Evolutionary conservation across 352 stramenopile genomes (phyloP), one percentile per base, ranked within the genome.

Genomic region (Lagenidium giganteum): DNA sequence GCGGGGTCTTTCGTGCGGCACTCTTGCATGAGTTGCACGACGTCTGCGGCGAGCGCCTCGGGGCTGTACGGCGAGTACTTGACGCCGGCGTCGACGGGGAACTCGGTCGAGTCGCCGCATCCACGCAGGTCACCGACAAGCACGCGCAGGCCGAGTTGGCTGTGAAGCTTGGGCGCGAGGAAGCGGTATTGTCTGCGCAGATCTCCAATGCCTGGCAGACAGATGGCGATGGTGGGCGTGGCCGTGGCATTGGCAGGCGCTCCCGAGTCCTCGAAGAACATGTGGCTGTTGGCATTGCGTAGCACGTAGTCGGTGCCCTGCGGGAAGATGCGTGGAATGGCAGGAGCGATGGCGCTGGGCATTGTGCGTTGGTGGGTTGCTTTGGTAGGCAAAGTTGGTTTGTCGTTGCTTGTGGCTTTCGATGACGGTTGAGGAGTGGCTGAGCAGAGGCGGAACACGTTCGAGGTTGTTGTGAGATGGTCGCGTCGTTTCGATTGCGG

Each of bases 261-360:
- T 13, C 55, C 47, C 12, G 63, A 73, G 46, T 73, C 63, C 36
- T 70, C 64, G 35, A 74, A 74, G 49, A 54, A 70, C 18, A 70
- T 46, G 37, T 24, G 55, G 40, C 48, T 43, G 8, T 53, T 2
- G 11, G 27, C 18, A 5, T 43, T 22, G 12, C 50, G 44, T 31
- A 36, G 47, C 28, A 70, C 24, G n/a, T 47, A 63, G 40, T 51
- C 33, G 16, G 21, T 22, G 0, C 50, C 57, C 4, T 33, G 50
- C 9, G 51, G 16, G 42, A 73, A 73, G 8, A 73, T 55, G 5
- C 52, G 51, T 3, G 52, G 47, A n/a, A 67, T 43, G n/a, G n/a
- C n/a, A n/a, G n/a, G n/a, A n/a, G n/a, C n/a, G n/a, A n/a, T n/a
- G n/a, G n/a, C n/a, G n/a, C n/a, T n/a, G n/a, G n/a, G n/a, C n/a